phyloP scores from a whole-genome alignment of 1,284 basidiomycete species.

The Cerioporus squamosus region DNA sequence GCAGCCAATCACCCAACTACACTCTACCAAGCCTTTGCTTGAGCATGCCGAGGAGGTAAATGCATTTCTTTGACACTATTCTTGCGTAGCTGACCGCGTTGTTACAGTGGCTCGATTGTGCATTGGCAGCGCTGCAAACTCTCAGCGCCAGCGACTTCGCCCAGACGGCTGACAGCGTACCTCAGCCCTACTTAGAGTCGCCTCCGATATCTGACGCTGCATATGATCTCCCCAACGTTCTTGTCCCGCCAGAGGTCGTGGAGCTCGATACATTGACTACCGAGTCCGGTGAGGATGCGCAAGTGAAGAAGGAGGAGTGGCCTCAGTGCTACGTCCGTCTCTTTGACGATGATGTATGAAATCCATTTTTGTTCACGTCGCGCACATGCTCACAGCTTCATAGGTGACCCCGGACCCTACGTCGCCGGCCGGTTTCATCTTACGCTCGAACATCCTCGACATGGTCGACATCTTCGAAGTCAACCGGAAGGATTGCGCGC shows the following conservation, averaged over 20 bases:
- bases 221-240: conserved; percentile 76
- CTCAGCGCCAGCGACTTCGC: conserved; percentile 61
- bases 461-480: conserved; percentile 92
- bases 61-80: not conserved
- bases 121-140: conserved; percentile 57
- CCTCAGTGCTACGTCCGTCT: conserved; percentile 72
- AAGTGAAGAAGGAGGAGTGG: conserved; percentile 79
- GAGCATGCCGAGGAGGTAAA: conserved; percentile 66
- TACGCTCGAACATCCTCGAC: conserved; percentile 82
- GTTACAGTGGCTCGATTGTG: conserved; percentile 63
- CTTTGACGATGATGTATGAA: conserved; percentile 80
- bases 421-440: conserved; percentile 78
- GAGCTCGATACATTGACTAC: conserved; percentile 73
- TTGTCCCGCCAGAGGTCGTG: conserved; percentile 88
- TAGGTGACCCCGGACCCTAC: conserved; percentile 80
- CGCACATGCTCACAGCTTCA: not conserved
- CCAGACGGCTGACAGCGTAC: conserved; percentile 59
- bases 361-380: not conserved
- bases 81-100: not conserved
- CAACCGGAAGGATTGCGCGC: conserved; percentile 94
- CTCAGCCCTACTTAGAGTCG: conserved; percentile 67
- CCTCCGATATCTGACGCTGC: conserved; percentile 50
- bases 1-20: conserved; percentile 57
- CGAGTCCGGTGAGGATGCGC: conserved; percentile 66
- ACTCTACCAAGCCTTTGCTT: conserved; percentile 43